Percentiles rank a stretch among this genome's conserved stretches.
These are phyloP conservation scores for Kwoniella shandongensis DNA, from an alignment of 768 basidiomycete genomes.

Conservation along the genomic window DNA sequence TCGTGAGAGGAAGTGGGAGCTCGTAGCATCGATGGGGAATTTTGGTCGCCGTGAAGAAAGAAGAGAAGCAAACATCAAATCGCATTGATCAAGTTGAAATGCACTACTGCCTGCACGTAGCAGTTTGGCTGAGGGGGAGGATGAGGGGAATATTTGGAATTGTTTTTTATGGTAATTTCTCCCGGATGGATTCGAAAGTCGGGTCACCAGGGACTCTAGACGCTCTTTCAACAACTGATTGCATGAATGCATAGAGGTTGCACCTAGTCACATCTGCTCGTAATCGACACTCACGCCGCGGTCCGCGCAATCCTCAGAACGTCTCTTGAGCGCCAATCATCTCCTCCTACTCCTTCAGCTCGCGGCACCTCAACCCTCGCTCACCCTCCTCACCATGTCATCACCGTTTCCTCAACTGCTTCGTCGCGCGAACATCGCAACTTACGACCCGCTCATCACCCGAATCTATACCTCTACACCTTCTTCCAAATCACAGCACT, in stretches of 20 bases:
- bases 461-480: constrained; percentile 51
- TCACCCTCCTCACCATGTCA: constrained; percentile 31
- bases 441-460: constrained; percentile 50
- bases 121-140: too few species aligned
- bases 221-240: too few species aligned
- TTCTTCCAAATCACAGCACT: constrained; percentile 33
- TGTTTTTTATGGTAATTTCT: too few species aligned
- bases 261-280: too few species aligned
- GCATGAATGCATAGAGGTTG: too few species aligned
- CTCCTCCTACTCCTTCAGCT: too few species aligned
- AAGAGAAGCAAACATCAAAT: not conserved
- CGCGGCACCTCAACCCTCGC: not conserved
- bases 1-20: constrained; percentile 25
- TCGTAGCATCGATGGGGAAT: constrained; percentile 36
- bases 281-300: not conserved
- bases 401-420: constrained; percentile 48
- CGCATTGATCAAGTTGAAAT: not conserved
- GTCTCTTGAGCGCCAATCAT: too few species aligned
- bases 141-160: too few species aligned
- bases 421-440: constrained; percentile 42
- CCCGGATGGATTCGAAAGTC: too few species aligned
- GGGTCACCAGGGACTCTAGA: too few species aligned
- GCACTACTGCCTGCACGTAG: too few species aligned
- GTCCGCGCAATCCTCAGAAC: too few species aligned
- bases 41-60: constrained; percentile 20